Base-by-base conservation (phyloP, 768 basidiomycete species). In the Termitomyces sp. region DNA sequence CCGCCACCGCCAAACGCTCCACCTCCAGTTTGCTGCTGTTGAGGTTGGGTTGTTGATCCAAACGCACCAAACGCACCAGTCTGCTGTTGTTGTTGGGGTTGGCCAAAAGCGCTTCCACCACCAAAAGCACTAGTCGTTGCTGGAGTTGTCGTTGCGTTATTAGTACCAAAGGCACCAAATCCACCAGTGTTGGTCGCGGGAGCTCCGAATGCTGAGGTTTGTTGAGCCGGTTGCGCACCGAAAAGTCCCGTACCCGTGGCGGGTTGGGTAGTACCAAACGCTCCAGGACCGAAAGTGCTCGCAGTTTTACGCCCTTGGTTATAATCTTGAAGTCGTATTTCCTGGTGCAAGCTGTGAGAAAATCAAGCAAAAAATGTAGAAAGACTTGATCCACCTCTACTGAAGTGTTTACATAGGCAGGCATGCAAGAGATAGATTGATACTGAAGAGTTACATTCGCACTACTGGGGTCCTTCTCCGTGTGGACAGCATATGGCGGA, bases 361-460 rank as follows among this genome's bases (percentile, higher is more conserved):
- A 30, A 54, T 48, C 59, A 50, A 53, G 46, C n/a, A 13, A 59
- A 56, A 53, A 34, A 54, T 3, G 8, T 5, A 39, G 53, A 37
- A 54, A 44, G 56, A 39, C 48, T 57, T 58, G 43, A 75, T 76
- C 49, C 62, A 85, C 91, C 79, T 88, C 93, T 60, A 91, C 82
- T 22, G 92, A 95, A 59, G 82, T 86, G 42, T 88, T 87, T 58
- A 80, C 73, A 68, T 94, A 96, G 18, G 81, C 80, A 16, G 89
- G 89, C 80, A 89, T 91, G 61, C 87, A 87, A 18, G 87, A 82
- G 54, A 93, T 93, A 37, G 86, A 82, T 71, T 95, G 93, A 70
- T 89, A 96, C 60, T 90, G 87, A 42, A 88, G 76, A 5, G 76
- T 82, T 13, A 72, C 57, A 50, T 52, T 75, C 18, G 75, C 62